Evolutionary conservation across 2,329 filamentous ascomycete species (phyloP), one percentile per base, ranked within the genome.

Genomic region (Venturia asperata): DNA sequence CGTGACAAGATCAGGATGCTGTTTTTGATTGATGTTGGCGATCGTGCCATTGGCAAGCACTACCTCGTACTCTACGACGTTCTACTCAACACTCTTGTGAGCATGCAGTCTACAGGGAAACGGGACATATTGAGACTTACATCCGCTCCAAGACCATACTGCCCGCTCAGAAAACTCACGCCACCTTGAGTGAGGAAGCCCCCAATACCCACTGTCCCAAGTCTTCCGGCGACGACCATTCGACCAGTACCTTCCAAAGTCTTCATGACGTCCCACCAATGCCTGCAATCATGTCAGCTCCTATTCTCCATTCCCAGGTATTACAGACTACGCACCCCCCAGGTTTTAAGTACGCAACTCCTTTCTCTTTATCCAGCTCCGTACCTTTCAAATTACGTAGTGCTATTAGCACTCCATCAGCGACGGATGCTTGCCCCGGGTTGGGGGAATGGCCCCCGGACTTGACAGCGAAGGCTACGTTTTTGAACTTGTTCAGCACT

Each of bases 401-500:
- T 7, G 73, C 70, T 64, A 78, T 75, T 19, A 78, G 70, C 1
- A 78, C 73, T 56, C 76, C 76, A 63, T 74, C 74, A 42, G 73
- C 61, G 6, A 76, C 68, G n/a, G 70, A 74, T 10, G 75, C 69
- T 64, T 75, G 74, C 1, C 73, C 70, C 6, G 68, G 66, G 64
- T 77, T 77, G 0, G 76, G 74, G 62, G 75, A 71, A 67, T 80
- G 77, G 1, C 78, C 76, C 17, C 76, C 77, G 62, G 74, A 74
- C 68, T 76, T 75, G 65, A 75, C 73, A 11, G 76, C 72, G 68
- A 77, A 77, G 15, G 68, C 52, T 11, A 76, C 75, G 52, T 71
- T 69, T 2, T 72, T 68, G 65, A 72, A 70, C 41, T 69, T 66
- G 55, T 73, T 71, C 19, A 77, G 69, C 15, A 73, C 62, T 42